A percentile compares a stretch with the other conserved stretches of the same genome.
These are phyloP conservation scores for Xerocomus amazonicus DNA, from an alignment of 1,284 basidiomycete species.

Conservation along the genomic window DNA sequence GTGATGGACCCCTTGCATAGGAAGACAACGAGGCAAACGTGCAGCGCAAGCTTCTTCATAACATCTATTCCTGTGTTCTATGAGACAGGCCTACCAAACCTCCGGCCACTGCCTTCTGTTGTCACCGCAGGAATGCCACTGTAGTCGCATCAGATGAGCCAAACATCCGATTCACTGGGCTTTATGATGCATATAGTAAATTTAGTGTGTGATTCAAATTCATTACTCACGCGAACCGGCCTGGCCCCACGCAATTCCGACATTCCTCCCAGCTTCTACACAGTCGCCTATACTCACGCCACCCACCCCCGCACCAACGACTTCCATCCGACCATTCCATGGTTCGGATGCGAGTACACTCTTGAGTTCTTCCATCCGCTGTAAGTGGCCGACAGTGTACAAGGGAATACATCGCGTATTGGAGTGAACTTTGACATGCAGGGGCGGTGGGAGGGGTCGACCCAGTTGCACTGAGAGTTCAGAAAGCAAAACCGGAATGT, in stretches of 20 bases:
- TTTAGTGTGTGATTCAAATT: constrained; percentile 7
- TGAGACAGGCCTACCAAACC: constrained; percentile 7
- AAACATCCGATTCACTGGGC: constrained; percentile 11
- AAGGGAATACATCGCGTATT: constrained; percentile 83
- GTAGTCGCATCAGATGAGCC: constrained; percentile 5
- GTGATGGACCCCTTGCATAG: constrained; percentile 9
- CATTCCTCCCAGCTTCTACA: constrained; percentile 66
- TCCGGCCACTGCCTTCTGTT: constrained; percentile 11
- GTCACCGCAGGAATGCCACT: constrained; percentile 12
- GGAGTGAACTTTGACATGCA: constrained; percentile 52
- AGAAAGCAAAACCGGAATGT: constrained; percentile 31
- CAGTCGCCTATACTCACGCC: constrained; percentile 93
- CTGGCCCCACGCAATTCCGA: constrained; percentile 42
- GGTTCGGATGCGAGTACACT: constrained; percentile 38
- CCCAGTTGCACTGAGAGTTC: constrained; percentile 54
- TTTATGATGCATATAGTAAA: constrained; percentile 10
- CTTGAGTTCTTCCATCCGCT: constrained; percentile 64
- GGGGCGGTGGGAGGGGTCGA: constrained; percentile 52
- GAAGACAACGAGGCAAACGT: constrained; percentile 28
- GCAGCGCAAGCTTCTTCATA: constrained; percentile 14
- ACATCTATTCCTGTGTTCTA: constrained; percentile 20
- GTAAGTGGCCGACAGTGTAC: constrained; percentile 69
- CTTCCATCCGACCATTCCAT: constrained; percentile 62
- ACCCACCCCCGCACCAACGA: constrained; percentile 84
- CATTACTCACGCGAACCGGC: constrained; percentile 20